Base-by-base conservation (phyloP, 345 rosid species). In the Carallia pectinifolia region DNA sequence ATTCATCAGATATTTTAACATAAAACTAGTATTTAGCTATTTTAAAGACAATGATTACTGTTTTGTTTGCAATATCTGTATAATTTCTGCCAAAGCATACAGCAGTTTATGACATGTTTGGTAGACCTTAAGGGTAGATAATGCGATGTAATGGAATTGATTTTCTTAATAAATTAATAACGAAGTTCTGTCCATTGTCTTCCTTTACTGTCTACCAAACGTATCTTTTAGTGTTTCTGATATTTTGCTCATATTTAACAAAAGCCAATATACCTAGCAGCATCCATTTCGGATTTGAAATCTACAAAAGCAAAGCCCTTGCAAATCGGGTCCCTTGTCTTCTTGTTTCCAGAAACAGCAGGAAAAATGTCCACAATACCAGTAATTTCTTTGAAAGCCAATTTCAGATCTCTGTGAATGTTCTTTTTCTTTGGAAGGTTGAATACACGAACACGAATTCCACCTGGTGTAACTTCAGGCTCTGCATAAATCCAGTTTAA, bases 351-450 rank as follows among this genome's bases (percentile, higher is more conserved):
- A 53, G 87, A 69, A 69, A 94, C 93, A 62, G 83, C 90, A 29
- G 98, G 96, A 65, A 71, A 62, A n/a, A 94, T 82, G 66, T 71
- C 75, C 71, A 80, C 61, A 40, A 94, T 60, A 23, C 98, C 96
- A 66, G 77, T 76, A 31, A 86, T 84, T 39, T 79, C 95, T 74
- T 85, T 71, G 65, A 89, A 94, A 60, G 95, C 91, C 67, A 65
- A 72, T 74, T 84, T 80, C 62, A 94, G 83, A 87, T 94, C 97
- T 74, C 96, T 85, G 31, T 86, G 88, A 68, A 94, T 74, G 58
- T 91, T 94, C 90, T 84, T 94, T 81, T 94, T 94, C 96, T 84
- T 94, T 1, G 98, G 98, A 66, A 94, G 91, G 81, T 89, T 86
- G 16, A 58, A 33, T 56, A 91, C 74, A 48, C 80, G 85, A 38